phyloP scores from a whole-genome alignment of 2,329 filamentous ascomycete genomes.

The Alternaria viburni region DNA sequence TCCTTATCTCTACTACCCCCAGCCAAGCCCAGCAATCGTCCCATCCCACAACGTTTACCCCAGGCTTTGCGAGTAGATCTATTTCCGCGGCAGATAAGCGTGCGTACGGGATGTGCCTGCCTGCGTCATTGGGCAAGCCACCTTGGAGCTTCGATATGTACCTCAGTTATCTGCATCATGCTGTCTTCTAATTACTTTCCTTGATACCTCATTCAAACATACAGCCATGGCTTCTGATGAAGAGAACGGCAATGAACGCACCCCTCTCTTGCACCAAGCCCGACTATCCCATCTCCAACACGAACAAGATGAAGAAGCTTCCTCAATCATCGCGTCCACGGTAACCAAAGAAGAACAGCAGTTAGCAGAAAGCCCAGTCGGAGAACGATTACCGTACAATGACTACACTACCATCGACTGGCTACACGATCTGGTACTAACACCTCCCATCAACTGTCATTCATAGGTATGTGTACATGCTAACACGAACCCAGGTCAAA shows the following conservation, averaged over 20 bases:
- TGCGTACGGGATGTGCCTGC: slow-evolving; percentile 1
- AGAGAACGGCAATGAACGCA: slow-evolving; percentile 42
- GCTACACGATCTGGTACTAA: slow-evolving; percentile 62
- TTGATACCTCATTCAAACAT: neutral
- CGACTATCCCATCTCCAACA: slow-evolving; percentile 44
- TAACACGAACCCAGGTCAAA: slow-evolving; percentile 53
- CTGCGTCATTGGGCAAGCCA: slow-evolving; percentile 13
- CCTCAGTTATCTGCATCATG: neutral
- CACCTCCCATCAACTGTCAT: too few species aligned
- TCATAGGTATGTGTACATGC: too few species aligned
- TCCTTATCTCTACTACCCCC: slow-evolving; percentile 24
- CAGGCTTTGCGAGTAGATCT: slow-evolving; percentile 3
- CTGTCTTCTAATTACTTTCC: neutral
- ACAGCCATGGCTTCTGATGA: slow-evolving; percentile 26
- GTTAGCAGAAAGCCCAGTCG: slow-evolving; percentile 55
- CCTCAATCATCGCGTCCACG: slow-evolving; percentile 53
- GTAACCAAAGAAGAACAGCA: slow-evolving; percentile 58
- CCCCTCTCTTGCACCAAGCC: slow-evolving; percentile 41
- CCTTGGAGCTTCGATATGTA: neutral
- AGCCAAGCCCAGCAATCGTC: slow-evolving; percentile 10
- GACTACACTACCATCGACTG: slow-evolving; percentile 69
- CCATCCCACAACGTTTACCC: slow-evolving; percentile 10
- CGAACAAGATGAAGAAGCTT: slow-evolving; percentile 50
- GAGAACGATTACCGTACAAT: slow-evolving; percentile 65
- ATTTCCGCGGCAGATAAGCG: slow-evolving; percentile 21